Conservation (phyloP, 257 asterid species). For the Salvia splendens region DNA sequence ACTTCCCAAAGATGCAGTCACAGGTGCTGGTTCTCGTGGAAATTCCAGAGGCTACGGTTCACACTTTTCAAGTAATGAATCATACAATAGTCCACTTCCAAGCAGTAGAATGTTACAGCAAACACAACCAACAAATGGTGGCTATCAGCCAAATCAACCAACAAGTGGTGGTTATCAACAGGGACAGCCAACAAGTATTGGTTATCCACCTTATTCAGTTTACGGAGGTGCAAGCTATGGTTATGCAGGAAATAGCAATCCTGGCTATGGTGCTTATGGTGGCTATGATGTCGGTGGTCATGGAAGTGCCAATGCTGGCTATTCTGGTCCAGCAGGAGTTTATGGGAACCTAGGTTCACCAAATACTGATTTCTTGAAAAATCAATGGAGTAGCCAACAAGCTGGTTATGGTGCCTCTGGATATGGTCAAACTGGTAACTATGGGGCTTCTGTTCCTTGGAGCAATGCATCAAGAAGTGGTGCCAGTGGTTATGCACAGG, state of each 20-base stretch:
- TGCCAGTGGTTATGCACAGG: conserved; percentile 24
- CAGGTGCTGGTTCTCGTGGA: conserved; percentile 35
- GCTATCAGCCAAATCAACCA: conserved; percentile 22
- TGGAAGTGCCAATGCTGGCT: conserved; percentile 29
- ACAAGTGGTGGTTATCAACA: conserved; percentile 22
- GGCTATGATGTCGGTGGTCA: conserved; percentile 32
- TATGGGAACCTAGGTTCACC: conserved; percentile 29
- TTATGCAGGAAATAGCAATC: conserved; percentile 30
- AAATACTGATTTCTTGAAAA: conserved; percentile 28
- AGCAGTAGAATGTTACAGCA: conserved; percentile 30
- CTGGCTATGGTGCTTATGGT: conserved; percentile 32
- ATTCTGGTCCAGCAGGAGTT: conserved; percentile 29
- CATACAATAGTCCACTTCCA: conserved; percentile 24
- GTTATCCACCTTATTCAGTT: conserved; percentile 34
- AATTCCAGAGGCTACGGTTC: conserved; percentile 34
- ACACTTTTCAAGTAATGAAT: conserved; percentile 18
- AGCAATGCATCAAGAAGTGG: conserved; percentile 28
- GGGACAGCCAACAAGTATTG: conserved; percentile 23
- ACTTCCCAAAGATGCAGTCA: conserved; percentile 42
- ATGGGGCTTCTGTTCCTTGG: conserved; percentile 32
- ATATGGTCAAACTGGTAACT: conserved; percentile 21
- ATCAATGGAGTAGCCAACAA: conserved; percentile 31
- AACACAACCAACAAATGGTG: conserved; percentile 22
- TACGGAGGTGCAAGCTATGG: conserved; percentile 35
- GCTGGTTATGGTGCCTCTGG: conserved; percentile 34